Conservation (phyloP, 768 basidiomycete genomes). For the Collybiopsis luxurians region DNA sequence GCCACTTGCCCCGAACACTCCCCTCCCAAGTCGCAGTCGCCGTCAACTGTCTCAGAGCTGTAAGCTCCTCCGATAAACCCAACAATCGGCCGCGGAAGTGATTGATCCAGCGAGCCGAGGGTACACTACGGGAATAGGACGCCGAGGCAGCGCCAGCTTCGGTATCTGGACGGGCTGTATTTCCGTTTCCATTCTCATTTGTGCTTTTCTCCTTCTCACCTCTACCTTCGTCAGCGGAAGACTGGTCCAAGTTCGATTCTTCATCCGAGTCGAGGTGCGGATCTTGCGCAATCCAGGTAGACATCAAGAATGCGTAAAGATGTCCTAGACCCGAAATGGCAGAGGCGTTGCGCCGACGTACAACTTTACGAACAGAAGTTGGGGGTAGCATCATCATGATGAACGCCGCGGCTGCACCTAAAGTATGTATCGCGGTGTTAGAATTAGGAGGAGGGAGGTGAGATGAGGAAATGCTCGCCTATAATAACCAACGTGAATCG, state of each 20-base stretch:
- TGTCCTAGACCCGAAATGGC: conserved; percentile 37
- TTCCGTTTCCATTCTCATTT: neutral
- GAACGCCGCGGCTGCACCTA: conserved; percentile 49
- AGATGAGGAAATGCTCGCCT: conserved; percentile 26
- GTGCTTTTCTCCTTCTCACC: conserved; percentile 12
- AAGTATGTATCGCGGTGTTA: neutral
- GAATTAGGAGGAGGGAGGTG: neutral
- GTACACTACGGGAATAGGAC: neutral
- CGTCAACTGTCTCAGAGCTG: conserved; percentile 30
- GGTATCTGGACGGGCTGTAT: neutral
- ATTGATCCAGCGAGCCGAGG: conserved; percentile 16
- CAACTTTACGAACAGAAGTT: conserved; percentile 44
- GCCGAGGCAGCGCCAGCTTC: neutral
- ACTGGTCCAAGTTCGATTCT: neutral
- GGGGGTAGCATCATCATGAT: conserved; percentile 55
- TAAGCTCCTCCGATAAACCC: conserved; percentile 28
- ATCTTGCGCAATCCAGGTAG: conserved; percentile 34
- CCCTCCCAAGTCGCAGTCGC: conserved; percentile 44
- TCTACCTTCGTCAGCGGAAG: neutral
- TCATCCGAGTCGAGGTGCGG: neutral
- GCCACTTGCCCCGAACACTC: conserved; percentile 52
- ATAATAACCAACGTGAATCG: conserved; percentile 49
- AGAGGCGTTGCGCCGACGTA: conserved; percentile 40
- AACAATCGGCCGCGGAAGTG: conserved; percentile 28
- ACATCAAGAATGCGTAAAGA: conserved; percentile 40